Base-by-base conservation (phyloP, 2,329 filamentous ascomycete genomes). In the Paraphoma chrysanthemicola region DNA sequence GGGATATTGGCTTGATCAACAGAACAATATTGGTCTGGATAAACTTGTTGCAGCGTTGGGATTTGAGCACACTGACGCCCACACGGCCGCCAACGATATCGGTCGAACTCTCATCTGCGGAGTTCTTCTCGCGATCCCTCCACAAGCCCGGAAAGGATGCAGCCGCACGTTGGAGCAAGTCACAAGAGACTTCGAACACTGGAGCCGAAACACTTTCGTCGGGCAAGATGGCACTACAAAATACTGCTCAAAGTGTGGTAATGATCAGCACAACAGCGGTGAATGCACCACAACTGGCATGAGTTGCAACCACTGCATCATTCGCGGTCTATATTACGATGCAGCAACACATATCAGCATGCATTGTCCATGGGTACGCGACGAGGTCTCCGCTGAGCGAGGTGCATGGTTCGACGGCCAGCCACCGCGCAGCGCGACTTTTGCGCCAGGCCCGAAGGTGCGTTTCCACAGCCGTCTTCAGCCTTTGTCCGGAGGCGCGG, bases 21-120 rank as follows among this genome's bases (percentile, higher is more conserved):
- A 52, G 1, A 47, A 63, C 9, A 52, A 57, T 6, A 60, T 67
- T 10, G 61, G 66, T 0, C 47, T 70, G 6, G 28, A 9, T 1
- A 30, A 42, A 1, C 55, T 68, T 7, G 59, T 60, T 2, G 28
- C 44, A 9, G 30, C 43, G 2, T 42, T 64, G 16, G 51, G 44
- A 6, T 63, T 70, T n/a, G 44, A 58, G 5, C 60, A 66, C 23
- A 54, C 51, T 23, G 59, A 71, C 29, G 11, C 60, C 6, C 68
- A 71, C 46, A 68, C 67, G 1, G 67, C 67, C 1, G 55, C 58
- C 11, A 70, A 71, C 44, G 67, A 70, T 36, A 57, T 48, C 0
- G 68, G 59, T 1, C 59, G 66, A 2, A 72, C 71, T 0, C 48
- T 69, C 14, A 72, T 73, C 17, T 57, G 44, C 4, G 71, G 62